These are phyloP conservation scores for Nakazawaea ambrosiae DNA, from an alignment of 805 yeast species.

Conservation along the genomic window DNA sequence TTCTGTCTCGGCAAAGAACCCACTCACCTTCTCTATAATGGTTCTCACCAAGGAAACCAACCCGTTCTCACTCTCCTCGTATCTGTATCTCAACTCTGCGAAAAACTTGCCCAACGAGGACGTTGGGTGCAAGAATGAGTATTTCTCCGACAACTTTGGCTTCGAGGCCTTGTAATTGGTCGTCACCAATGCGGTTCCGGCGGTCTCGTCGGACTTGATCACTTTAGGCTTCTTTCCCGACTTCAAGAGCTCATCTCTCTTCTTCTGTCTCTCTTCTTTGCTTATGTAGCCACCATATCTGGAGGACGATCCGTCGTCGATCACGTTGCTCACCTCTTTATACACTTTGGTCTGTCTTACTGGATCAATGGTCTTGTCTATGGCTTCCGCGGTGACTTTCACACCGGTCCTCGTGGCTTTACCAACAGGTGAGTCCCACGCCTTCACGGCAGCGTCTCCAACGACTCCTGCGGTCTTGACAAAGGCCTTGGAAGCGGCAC, in stretches of 20 bases:
- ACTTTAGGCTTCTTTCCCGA: conserved; percentile 58
- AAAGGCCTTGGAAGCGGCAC: conserved; percentile 60
- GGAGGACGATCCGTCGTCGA: conserved; percentile 85
- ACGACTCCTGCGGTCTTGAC: conserved; percentile 90
- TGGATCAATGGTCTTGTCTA: conserved; percentile 89
- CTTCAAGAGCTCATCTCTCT: conserved; percentile 58
- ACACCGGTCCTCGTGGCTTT: conserved; percentile 83
- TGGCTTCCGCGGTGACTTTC: conserved; percentile 71
- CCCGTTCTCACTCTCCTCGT: conserved; percentile 95
- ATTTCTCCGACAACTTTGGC: conserved; percentile 55
- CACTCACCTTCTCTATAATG: conserved; percentile 70
- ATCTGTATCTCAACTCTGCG: conserved; percentile 55
- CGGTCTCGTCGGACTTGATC: conserved; percentile 71
- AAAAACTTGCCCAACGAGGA: conserved; percentile 63
- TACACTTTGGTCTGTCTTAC: conserved; percentile 85
- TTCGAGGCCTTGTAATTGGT: conserved; percentile 76
- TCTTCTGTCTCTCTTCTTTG: conserved; percentile 70
- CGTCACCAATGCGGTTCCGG: conserved; percentile 76
- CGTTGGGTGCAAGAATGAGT: conserved; percentile 60
- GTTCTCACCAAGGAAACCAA: conserved; percentile 76
- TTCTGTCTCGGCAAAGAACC: conserved; percentile 94
- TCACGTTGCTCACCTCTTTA: conserved; percentile 80
- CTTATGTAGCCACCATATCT: conserved; percentile 89
- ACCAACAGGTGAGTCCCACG: conserved; percentile 96
- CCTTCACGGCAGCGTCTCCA: conserved; percentile 81